Conservation (phyloP, 176 grass and related monocot species). For the Musa schizocarpa region DNA sequence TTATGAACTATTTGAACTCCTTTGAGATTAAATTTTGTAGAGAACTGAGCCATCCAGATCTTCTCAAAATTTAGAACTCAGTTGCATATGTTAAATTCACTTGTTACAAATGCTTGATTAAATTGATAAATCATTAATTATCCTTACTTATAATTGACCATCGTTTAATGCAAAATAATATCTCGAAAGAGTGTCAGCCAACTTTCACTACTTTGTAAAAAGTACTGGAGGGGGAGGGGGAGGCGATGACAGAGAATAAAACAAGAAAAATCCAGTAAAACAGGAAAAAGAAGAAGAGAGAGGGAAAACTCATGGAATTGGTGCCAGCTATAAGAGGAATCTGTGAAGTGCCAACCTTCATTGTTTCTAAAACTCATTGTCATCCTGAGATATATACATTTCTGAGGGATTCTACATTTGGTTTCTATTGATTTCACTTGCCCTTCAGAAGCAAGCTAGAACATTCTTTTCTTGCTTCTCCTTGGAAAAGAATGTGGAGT, state of each 20-base stretch:
- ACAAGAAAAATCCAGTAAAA: neutral
- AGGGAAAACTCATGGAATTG: neutral
- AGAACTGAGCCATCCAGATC: no score
- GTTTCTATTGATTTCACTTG: neutral
- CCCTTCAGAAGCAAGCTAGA: neutral
- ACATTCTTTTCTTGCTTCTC: neutral
- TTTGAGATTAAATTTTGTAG: no score
- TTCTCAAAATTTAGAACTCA: no score
- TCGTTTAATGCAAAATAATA: no score
- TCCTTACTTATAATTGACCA: no score
- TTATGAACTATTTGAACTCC: no score
- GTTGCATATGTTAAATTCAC: no score
- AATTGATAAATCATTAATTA: no score
- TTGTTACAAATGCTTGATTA: no score
- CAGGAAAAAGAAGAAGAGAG: neutral
- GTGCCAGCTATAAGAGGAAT: neutral
- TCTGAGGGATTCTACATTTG: neutral
- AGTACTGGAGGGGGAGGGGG: neutral
- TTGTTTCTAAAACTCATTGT: neutral
- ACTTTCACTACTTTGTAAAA: neutral
- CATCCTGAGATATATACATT: neutral
- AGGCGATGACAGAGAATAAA: neutral
- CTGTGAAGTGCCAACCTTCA: neutral
- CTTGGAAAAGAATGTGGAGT: neutral
- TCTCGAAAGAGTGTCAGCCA: no score